phyloP scores from a whole-genome alignment of 2,329 filamentous ascomycete genomes.

The Colletotrichum chlorophyti region DNA sequence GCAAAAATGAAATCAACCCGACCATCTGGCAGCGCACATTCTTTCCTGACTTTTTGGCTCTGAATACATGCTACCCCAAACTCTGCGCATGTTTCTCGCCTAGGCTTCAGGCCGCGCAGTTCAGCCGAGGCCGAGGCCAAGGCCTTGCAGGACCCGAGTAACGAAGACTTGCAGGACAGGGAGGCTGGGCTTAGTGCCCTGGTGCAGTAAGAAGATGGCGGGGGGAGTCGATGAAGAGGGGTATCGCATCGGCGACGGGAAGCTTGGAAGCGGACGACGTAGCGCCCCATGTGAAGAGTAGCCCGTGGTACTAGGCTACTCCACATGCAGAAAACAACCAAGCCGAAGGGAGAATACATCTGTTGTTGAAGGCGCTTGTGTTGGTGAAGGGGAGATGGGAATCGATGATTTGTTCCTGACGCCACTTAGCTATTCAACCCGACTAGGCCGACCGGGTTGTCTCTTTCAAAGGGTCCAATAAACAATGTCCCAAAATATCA shows the following conservation, averaged over 20 bases:
- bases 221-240: neutral
- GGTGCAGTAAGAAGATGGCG: slow-evolving; percentile 2
- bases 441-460: slow-evolving; percentile 12
- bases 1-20: neutral
- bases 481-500: slow-evolving; percentile 16
- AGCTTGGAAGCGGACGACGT: slow-evolving; percentile 11
- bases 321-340: slow-evolving; percentile 1
- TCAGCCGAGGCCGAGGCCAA: slow-evolving; percentile 6
- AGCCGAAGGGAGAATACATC: neutral
- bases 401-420: slow-evolving; percentile 6
- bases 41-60: neutral
- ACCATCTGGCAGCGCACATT: neutral
- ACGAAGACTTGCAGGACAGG: neutral
- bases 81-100: neutral
- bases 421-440: slow-evolving; percentile 1
- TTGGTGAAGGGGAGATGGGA: slow-evolving; percentile 12
- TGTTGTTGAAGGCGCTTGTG: neutral
- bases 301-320: slow-evolving; percentile 3
- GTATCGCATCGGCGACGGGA: slow-evolving; percentile 7
- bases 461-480: slow-evolving; percentile 1
- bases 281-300: slow-evolving; percentile 1
- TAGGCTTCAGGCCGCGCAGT: neutral
- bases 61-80: neutral
- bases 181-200: slow-evolving; percentile 12
- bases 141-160: neutral